Evolutionary conservation across 2,329 filamentous ascomycete species (phyloP).

Genomic region (Scopulariopsis brevicaulis): DNA sequence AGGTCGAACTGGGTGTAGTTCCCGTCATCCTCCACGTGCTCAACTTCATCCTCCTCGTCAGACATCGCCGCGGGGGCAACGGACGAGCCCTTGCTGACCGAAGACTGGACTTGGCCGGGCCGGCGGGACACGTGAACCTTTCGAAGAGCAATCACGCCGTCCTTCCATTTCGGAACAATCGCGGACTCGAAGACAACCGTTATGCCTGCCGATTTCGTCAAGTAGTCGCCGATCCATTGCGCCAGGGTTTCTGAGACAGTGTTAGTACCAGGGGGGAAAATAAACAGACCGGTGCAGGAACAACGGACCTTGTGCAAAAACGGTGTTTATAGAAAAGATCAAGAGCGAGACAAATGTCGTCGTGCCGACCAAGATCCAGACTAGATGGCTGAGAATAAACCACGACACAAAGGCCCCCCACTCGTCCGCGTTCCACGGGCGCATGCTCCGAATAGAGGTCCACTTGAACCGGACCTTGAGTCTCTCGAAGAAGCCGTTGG

Average conservation of each 20-base stretch:
- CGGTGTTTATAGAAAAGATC: slow-evolving; percentile 88
- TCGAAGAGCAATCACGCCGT: slow-evolving; percentile 90
- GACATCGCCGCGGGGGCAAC: slow-evolving; percentile 76
- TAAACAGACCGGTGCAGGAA: not conserved
- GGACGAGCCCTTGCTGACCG: slow-evolving; percentile 87
- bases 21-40: slow-evolving; percentile 58
- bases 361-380: slow-evolving; percentile 94
- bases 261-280: slow-evolving; percentile 9
- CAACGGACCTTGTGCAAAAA: slow-evolving; percentile 74
- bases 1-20: slow-evolving; percentile 98
- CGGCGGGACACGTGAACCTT: slow-evolving; percentile 93
- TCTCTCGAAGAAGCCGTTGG: slow-evolving; percentile 85
- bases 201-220: slow-evolving; percentile 85
- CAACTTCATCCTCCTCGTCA: slow-evolving; percentile 23
- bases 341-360: slow-evolving; percentile 93
- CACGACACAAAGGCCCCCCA: slow-evolving; percentile 91
- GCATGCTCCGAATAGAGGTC: slow-evolving; percentile 87
- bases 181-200: slow-evolving; percentile 96
- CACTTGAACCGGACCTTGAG: slow-evolving; percentile 92
- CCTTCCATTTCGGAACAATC: slow-evolving; percentile 91
- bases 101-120: slow-evolving; percentile 69
- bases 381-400: slow-evolving; percentile 84
- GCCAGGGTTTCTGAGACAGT: slow-evolving; percentile 66
- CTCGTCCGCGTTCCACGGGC: slow-evolving; percentile 93
- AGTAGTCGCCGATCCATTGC: slow-evolving; percentile 86